These are phyloP conservation scores for Heterobasidion annosum DNA, from an alignment of 1,284 basidiomycete species.

Conservation along the genomic window DNA sequence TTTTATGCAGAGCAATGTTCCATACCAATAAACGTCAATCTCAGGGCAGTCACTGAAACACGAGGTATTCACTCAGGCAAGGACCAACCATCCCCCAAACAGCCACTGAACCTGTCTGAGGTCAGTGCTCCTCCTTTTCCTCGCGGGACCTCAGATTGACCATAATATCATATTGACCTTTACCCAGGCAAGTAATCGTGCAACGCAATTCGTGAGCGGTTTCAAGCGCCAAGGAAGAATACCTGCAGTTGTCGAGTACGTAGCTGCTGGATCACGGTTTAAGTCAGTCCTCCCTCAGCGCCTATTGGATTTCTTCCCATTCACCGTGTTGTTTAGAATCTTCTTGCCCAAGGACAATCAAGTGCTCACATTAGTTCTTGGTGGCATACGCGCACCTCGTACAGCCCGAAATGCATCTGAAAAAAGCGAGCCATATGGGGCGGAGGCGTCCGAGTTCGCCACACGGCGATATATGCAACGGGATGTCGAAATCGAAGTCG, in stretches of 20 bases:
- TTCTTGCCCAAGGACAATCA: constrained; percentile 89
- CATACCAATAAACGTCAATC: constrained; percentile 1
- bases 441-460: constrained; percentile 78
- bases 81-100: constrained; percentile 67
- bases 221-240: constrained; percentile 88
- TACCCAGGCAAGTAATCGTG: constrained; percentile 57
- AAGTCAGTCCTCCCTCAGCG: constrained; percentile 43
- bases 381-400: constrained; percentile 79
- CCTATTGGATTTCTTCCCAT: not conserved
- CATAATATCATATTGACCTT: constrained; percentile 2
- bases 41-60: constrained; percentile 69
- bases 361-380: constrained; percentile 81
- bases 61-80: constrained; percentile 92
- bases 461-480: constrained; percentile 83
- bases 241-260: constrained; percentile 86
- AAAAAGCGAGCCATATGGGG: constrained; percentile 85
- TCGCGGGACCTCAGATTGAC: not conserved
- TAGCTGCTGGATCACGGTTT: constrained; percentile 89
- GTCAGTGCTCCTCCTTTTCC: constrained; percentile 21
- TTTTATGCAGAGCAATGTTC: not conserved
- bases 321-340: constrained; percentile 36
- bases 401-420: constrained; percentile 76
- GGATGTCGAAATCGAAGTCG: constrained; percentile 90
- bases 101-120: constrained; percentile 83
- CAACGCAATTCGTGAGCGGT: constrained; percentile 78